Evolutionary conservation across 805 yeast genomes (phyloP).

Genomic region (Candida hispaniensis): DNA sequence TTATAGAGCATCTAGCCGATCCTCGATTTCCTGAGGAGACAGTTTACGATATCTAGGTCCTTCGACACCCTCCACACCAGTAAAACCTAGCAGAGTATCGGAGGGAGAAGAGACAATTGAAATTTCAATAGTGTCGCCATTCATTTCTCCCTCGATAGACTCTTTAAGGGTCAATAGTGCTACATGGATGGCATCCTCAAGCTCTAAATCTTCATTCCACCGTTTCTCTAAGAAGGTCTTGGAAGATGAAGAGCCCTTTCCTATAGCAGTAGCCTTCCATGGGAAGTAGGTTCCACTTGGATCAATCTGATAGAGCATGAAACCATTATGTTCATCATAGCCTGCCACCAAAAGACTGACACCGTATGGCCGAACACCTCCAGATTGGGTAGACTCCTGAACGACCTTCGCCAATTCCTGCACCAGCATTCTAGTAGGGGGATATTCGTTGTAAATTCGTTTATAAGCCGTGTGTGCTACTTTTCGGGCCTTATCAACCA

Average conservation of each 20-base stretch:
- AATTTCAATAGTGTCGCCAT: constrained; percentile 91
- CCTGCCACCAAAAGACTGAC: constrained; percentile 93
- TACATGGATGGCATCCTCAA: constrained; percentile 96
- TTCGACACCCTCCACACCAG: constrained; percentile 60
- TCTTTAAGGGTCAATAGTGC: constrained; percentile 90
- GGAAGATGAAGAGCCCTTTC: constrained; percentile 92
- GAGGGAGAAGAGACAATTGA: constrained; percentile 77
- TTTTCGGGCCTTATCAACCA: constrained; percentile 88
- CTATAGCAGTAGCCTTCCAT: constrained; percentile 99
- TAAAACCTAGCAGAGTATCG: constrained; percentile 70
- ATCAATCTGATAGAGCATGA: constrained; percentile 88
- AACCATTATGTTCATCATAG: constrained; percentile 65
- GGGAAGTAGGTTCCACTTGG: constrained; percentile 98
- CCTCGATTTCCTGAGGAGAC: constrained; percentile 85
- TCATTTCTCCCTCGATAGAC: constrained; percentile 95
- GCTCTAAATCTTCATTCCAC: constrained; percentile 94
- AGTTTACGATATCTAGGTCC: constrained; percentile 89
- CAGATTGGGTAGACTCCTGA: constrained; percentile 98
- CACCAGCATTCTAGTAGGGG: constrained; percentile 88
- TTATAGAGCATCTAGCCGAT: constrained; percentile 83
- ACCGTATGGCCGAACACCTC: constrained; percentile 99
- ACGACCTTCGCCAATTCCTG: constrained; percentile 91
- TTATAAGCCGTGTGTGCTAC: constrained; percentile 88
- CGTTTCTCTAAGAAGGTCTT: constrained; percentile 95
- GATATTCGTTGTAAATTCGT: constrained; percentile 90